Percentiles rank a stretch among this genome's conserved stretches.
Conservation (phyloP, 495 filamentous ascomycete species). For the Tuber umbilicatum region DNA sequence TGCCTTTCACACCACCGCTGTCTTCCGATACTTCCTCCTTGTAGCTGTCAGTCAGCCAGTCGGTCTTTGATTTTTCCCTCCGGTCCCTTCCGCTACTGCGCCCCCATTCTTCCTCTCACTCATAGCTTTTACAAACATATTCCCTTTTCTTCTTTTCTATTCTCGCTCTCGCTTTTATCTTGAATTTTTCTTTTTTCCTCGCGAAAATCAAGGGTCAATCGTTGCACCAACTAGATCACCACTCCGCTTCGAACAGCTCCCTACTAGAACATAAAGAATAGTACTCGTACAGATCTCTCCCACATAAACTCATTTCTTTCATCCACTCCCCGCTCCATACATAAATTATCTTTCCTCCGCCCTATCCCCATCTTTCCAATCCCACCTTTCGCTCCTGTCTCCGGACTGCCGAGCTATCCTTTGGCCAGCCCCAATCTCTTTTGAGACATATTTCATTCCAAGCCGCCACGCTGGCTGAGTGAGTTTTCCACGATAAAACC, state of each 20-base stretch:
- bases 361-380: neutral
- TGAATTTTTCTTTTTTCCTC: neutral
- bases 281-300: neutral
- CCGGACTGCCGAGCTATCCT: neutral
- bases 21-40: conserved; percentile 6
- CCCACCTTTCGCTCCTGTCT: neutral
- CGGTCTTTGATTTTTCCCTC: conserved; percentile 8
- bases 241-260: neutral
- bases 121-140: neutral
- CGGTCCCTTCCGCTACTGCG: conserved; percentile 5
- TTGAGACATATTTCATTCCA: neutral
- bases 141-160: neutral
- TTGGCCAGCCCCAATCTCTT: neutral
- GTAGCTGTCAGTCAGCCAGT: neutral
- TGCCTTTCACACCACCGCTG: conserved; percentile 5
- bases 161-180: neutral
- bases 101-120: neutral
- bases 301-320: neutral
- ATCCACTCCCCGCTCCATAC: neutral
- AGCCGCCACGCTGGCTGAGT: conserved; percentile 23
- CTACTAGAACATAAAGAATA: neutral
- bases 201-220: neutral
- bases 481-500: conserved; percentile 4
- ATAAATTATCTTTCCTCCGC: neutral
- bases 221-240: neutral